Conservation (phyloP, 2,329 filamentous ascomycete species). For the Ascochyta pisi region DNA sequence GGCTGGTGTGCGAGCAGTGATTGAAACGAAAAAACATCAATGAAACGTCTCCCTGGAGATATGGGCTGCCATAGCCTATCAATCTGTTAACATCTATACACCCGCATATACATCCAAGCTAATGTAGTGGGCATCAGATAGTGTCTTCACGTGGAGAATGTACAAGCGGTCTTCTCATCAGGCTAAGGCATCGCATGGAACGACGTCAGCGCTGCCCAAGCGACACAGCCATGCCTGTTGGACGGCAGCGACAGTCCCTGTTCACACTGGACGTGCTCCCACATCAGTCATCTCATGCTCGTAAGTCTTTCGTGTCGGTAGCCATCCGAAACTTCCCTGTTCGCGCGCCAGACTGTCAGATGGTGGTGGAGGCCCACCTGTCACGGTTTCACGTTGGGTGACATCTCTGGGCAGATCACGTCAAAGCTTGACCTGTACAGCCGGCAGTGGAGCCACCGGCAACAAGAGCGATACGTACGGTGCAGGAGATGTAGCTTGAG, state of each 20-base stretch:
- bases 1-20: constrained; percentile 52
- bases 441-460: not conserved
- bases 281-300: not conserved
- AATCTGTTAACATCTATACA: not conserved
- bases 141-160: not conserved
- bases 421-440: constrained; percentile 3
- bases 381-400: constrained; percentile 30
- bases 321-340: constrained; percentile 6
- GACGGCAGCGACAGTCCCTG: constrained; percentile 4
- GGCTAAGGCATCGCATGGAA: not conserved
- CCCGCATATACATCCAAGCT: not conserved
- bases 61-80: constrained; percentile 1
- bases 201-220: constrained; percentile 11
- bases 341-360: constrained; percentile 14
- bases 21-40: constrained; percentile 17
- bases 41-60: not conserved
- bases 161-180: constrained; percentile 1
- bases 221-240: not conserved
- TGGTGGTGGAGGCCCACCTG: constrained; percentile 22
- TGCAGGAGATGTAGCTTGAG: not conserved
- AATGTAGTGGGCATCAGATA: not conserved
- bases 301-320: not conserved
- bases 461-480: not conserved
- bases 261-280: not conserved
- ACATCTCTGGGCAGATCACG: constrained; percentile 11